A percentile compares a stretch with the other conserved stretches of the same genome.
Evolutionary conservation across 768 basidiomycete species (phyloP).

Genomic region (Austroboletus festivus): DNA sequence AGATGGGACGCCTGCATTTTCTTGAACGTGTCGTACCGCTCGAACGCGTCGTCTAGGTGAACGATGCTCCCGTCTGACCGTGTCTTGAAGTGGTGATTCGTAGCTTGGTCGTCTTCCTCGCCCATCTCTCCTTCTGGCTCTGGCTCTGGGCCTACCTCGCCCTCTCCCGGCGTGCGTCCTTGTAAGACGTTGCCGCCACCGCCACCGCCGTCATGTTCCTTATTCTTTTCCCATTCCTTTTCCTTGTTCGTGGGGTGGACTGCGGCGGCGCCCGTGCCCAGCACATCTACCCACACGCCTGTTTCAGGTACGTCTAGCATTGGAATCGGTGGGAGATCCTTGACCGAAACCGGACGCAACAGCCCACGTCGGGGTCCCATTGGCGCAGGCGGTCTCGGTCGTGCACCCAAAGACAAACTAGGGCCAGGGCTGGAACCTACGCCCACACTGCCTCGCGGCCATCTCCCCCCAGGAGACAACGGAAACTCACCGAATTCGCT

Average conservation of each 20-base stretch:
- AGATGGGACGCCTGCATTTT: slow-evolving; percentile 40
- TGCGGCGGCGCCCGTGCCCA: no score
- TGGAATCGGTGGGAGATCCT: slow-evolving; percentile 58
- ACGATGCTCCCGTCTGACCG: slow-evolving; percentile 15
- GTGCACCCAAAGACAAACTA: no score
- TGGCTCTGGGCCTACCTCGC: background rate
- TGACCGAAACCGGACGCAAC: slow-evolving; percentile 27
- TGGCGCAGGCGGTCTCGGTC: slow-evolving; percentile 12
- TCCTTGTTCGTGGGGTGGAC: no score
- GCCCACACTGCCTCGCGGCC: no score
- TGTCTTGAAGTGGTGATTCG: slow-evolving; percentile 3
- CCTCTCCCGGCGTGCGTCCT: no score
- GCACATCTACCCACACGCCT: no score
- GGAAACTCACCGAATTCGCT: background rate
- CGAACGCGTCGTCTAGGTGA: slow-evolving; percentile 79
- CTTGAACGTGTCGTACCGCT: slow-evolving; percentile 83
- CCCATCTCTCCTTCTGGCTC: no score
- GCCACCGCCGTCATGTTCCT: no score
- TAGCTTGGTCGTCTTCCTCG: background rate
- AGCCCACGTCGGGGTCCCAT: slow-evolving; percentile 18
- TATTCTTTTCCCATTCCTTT: no score
- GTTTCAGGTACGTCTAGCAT: slow-evolving; percentile 25
- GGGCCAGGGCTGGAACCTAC: no score
- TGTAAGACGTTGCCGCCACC: background rate
- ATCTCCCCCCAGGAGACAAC: background rate